These are phyloP conservation scores for Terana coerulea DNA, from an alignment of 768 basidiomycete species.

Conservation along the genomic window DNA sequence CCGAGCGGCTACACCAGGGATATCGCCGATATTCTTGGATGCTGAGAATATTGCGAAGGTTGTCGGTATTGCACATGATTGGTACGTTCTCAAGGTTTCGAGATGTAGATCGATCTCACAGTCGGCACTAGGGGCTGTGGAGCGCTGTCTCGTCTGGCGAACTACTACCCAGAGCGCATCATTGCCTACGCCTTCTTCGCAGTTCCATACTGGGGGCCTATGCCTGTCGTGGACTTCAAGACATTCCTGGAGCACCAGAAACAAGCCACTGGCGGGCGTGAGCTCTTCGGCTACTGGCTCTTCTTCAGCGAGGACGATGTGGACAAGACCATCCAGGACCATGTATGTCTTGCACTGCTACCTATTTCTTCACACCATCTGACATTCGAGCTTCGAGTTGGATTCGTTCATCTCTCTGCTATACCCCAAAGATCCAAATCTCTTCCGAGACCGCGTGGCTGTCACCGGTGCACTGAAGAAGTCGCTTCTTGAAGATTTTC, in stretches of 20 bases:
- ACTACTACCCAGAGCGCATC: conserved; percentile 36
- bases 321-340: conserved; percentile 28
- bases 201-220: conserved; percentile 30
- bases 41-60: conserved; percentile 22
- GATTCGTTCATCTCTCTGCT: conserved; percentile 31
- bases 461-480: conserved; percentile 32
- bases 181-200: conserved; percentile 37
- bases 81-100: conserved; percentile 23
- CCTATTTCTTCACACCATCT: no score
- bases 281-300: conserved; percentile 40
- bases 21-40: conserved; percentile 34
- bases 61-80: conserved; percentile 33
- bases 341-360: conserved; percentile 25
- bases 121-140: neutral
- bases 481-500: conserved; percentile 27
- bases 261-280: conserved; percentile 28
- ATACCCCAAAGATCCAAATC: conserved; percentile 31
- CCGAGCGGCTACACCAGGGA: conserved; percentile 24
- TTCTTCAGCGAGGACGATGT: conserved; percentile 32
- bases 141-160: conserved; percentile 28
- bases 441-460: conserved; percentile 34
- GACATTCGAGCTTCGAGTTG: neutral
- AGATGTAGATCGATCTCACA: neutral
- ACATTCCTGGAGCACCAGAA: conserved; percentile 23
- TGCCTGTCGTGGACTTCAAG: conserved; percentile 24